Evolutionary conservation across 768 basidiomycete species (phyloP).

Genomic region (Nidularia pulvinata): DNA sequence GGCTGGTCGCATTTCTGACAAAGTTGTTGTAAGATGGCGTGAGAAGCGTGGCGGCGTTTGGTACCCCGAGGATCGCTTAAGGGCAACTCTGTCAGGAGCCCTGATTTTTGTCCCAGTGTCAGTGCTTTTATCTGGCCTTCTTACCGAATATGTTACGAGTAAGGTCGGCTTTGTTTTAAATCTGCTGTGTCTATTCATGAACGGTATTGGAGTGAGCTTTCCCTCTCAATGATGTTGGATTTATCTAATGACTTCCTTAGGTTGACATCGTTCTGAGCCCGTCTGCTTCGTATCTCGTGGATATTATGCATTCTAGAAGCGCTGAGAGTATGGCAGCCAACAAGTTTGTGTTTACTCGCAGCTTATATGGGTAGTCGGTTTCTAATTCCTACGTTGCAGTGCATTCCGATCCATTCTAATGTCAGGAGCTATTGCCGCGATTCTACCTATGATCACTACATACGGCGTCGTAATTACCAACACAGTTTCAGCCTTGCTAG

Average conservation of each 20-base stretch:
- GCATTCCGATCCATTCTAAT: slow-evolving; percentile 29
- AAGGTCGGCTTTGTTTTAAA: slow-evolving; percentile 46
- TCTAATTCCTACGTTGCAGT: slow-evolving; percentile 2
- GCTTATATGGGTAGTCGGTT: not conserved
- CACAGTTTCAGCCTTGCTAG: slow-evolving; percentile 30
- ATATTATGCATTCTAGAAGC: slow-evolving; percentile 58
- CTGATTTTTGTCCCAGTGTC: slow-evolving; percentile 53
- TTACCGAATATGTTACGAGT: slow-evolving; percentile 50
- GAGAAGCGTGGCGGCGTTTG: slow-evolving; percentile 50
- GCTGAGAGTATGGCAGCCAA: slow-evolving; percentile 62
- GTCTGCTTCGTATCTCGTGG: slow-evolving; percentile 54
- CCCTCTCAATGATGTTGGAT: not conserved
- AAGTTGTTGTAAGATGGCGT: slow-evolving; percentile 43
- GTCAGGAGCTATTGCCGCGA: slow-evolving; percentile 26
- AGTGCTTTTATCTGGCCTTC: slow-evolving; percentile 43
- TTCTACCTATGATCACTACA: slow-evolving; percentile 40
- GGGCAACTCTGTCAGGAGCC: slow-evolving; percentile 45
- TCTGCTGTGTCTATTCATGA: slow-evolving; percentile 57
- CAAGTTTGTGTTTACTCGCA: slow-evolving; percentile 32
- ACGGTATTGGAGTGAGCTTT: slow-evolving; percentile 61
- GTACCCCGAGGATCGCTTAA: slow-evolving; percentile 71
- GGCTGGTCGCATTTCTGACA: slow-evolving; percentile 59
- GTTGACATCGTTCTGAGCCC: slow-evolving; percentile 60
- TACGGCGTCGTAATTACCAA: slow-evolving; percentile 44
- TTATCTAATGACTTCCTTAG: slow-evolving; percentile 21